These are phyloP conservation scores for Torrubiellomyces zombiae DNA, from an alignment of 2,329 filamentous ascomycete species.

Conservation along the genomic window DNA sequence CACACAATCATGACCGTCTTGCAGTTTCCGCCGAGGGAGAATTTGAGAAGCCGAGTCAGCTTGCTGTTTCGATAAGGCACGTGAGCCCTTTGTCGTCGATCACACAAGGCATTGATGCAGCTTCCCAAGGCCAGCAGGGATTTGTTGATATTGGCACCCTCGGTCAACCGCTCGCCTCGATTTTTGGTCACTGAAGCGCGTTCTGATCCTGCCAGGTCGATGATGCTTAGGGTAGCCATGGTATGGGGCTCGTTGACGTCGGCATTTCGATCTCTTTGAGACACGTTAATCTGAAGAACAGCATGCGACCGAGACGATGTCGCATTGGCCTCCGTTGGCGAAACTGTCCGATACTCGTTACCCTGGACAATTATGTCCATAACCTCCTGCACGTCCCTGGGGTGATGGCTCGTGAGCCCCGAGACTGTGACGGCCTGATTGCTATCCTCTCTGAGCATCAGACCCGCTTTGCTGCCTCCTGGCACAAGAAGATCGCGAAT, in stretches of 20 bases:
- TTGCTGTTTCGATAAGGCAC: constrained; percentile 97
- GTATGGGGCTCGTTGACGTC: constrained; percentile 88
- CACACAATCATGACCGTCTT: constrained; percentile 99
- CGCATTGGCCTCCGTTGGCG: constrained; percentile 90
- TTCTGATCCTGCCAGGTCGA: constrained; percentile 91
- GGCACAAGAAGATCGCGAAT: constrained; percentile 90
- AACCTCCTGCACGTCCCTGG: constrained; percentile 82
- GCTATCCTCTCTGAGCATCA: constrained; percentile 89
- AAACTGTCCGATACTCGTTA: constrained; percentile 89
- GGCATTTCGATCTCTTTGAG: constrained; percentile 86
- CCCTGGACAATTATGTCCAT: constrained; percentile 98
- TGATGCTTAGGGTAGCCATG: constrained; percentile 96
- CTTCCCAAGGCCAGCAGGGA: constrained; percentile 85
- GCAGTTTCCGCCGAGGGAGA: constrained; percentile 93
- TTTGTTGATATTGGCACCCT: constrained; percentile 99
- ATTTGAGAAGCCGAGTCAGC: constrained; percentile 85
- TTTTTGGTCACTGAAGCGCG: constrained; percentile 95
- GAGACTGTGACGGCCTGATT: constrained; percentile 85
- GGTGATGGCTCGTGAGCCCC: constrained; percentile 80
- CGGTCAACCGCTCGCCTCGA: constrained; percentile 72
- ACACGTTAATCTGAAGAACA: constrained; percentile 91
- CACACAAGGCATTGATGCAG: constrained; percentile 96
- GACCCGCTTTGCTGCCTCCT: constrained; percentile 60
- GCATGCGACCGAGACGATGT: constrained; percentile 95
- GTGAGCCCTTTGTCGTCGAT: constrained; percentile 79